Conservation (phyloP, 148 eudicot species). For the Vaccinium macrocarpon region DNA sequence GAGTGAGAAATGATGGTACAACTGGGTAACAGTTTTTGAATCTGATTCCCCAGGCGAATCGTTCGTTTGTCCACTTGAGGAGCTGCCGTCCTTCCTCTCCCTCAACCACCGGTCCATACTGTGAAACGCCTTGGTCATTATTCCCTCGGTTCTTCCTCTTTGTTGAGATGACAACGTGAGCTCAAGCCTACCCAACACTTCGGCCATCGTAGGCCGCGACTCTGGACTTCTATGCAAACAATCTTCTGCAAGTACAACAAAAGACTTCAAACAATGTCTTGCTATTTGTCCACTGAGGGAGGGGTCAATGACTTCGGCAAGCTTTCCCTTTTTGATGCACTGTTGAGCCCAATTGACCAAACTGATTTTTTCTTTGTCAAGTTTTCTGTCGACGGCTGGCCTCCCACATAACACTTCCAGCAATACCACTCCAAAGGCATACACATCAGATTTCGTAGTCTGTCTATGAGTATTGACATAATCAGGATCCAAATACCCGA, state of each 20-base stretch:
- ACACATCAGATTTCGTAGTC: not conserved
- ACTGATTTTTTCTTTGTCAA: not conserved
- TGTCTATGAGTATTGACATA: not conserved
- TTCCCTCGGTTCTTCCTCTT: not conserved
- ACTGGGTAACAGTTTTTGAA: not conserved
- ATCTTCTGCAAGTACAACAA: not conserved
- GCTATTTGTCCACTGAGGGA: not conserved
- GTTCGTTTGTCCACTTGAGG: not conserved
- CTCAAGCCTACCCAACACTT: not conserved
- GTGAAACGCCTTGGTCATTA: not conserved
- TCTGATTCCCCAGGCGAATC: not conserved
- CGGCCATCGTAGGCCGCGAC: not conserved
- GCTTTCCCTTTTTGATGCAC: not conserved
- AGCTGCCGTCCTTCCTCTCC: not conserved
- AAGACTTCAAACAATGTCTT: not conserved
- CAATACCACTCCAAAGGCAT: conserved; percentile 3
- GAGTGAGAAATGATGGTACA: not conserved
- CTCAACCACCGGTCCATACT: not conserved
- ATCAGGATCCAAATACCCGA: conserved; percentile 7
- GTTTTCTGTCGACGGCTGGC: not conserved
- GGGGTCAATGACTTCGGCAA: not conserved
- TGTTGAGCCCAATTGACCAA: not conserved
- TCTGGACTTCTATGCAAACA: not conserved
- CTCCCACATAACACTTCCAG: not conserved
- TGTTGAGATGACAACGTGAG: not conserved